phyloP scores from a whole-genome alignment of 1,284 basidiomycete species.

The Ganoderma lingzhi region DNA sequence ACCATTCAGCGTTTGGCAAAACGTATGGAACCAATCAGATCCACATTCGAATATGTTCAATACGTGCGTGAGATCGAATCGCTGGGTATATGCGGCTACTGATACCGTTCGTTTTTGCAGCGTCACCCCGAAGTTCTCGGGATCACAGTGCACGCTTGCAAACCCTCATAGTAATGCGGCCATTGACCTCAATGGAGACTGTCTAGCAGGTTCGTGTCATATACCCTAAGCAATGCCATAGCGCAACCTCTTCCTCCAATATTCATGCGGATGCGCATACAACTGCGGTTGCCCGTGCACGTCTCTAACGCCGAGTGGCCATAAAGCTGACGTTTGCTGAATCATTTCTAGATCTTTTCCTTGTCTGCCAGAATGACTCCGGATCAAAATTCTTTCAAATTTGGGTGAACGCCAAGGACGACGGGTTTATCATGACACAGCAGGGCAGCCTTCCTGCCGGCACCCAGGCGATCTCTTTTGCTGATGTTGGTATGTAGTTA shows the following conservation, averaged over 20 bases:
- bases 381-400: conserved; percentile 81
- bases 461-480: conserved; percentile 86
- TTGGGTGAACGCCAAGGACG: conserved; percentile 86
- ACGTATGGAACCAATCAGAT: conserved; percentile 73
- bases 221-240: background rate
- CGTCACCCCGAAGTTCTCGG: conserved; percentile 65
- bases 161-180: conserved; percentile 95
- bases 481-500: conserved; percentile 80
- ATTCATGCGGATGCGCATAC: background rate
- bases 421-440: conserved; percentile 78
- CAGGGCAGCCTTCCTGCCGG: conserved; percentile 80
- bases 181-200: conserved; percentile 97
- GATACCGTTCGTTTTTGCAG: conserved; percentile 44
- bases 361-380: conserved; percentile 79
- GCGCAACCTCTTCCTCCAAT: background rate
- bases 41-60: conserved; percentile 62
- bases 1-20: conserved; percentile 76
- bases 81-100: conserved; percentile 13
- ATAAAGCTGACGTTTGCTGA: conserved; percentile 11
- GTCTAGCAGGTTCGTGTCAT: conserved; percentile 77
- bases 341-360: conserved; percentile 76
- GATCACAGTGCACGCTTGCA: conserved; percentile 75
- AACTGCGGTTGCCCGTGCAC: background rate
- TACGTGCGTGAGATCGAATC: conserved; percentile 54
- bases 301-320: background rate